These are phyloP conservation scores for Glebionis coronaria DNA, from an alignment of 129 eudicot species.

Conservation along the genomic window DNA sequence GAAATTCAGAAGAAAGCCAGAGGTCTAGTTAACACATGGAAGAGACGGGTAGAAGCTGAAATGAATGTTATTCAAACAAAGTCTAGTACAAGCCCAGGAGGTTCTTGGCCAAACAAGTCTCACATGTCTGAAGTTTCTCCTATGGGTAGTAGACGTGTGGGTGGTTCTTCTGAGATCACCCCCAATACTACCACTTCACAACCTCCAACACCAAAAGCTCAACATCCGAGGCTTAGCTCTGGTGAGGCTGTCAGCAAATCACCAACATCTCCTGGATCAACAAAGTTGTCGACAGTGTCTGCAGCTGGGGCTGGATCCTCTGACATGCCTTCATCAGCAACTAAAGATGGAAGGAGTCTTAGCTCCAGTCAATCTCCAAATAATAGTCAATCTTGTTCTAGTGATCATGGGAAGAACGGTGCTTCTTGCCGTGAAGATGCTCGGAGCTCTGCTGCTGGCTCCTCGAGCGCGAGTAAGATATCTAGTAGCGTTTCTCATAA, in stretches of 20 bases:
- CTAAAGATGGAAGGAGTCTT: constrained; percentile 73
- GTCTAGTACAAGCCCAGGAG: constrained; percentile 48
- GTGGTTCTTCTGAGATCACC: constrained; percentile 39
- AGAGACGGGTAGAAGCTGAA: constrained; percentile 97
- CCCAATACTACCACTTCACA: constrained; percentile 47
- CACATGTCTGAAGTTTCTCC: constrained; percentile 48
- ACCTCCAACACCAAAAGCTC: constrained; percentile 48
- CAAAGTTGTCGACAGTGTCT: constrained; percentile 14
- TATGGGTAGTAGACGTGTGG: constrained; percentile 36
- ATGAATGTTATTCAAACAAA: constrained; percentile 67
- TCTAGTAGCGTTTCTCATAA: constrained; percentile 46
- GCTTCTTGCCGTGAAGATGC: constrained; percentile 14
- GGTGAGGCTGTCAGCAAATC: constrained; percentile 51
- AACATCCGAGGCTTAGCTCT: constrained; percentile 34
- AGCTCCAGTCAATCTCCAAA: constrained; percentile 86
- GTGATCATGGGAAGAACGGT: constrained; percentile 52
- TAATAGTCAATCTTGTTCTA: constrained; percentile 57
- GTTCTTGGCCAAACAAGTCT: constrained; percentile 48
- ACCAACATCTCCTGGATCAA: constrained; percentile 49
- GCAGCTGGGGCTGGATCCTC: constrained; percentile 1
- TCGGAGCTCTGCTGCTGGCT: too few relatives aligned
- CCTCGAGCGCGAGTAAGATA: constrained; percentile 36
- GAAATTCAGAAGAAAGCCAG: constrained; percentile 91
- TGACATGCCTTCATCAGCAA: constrained; percentile 36
- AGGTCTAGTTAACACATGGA: constrained; percentile 91